phyloP scores from a whole-genome alignment of 2,329 filamentous ascomycete genomes.

The Colletotrichum chlorophyti region DNA sequence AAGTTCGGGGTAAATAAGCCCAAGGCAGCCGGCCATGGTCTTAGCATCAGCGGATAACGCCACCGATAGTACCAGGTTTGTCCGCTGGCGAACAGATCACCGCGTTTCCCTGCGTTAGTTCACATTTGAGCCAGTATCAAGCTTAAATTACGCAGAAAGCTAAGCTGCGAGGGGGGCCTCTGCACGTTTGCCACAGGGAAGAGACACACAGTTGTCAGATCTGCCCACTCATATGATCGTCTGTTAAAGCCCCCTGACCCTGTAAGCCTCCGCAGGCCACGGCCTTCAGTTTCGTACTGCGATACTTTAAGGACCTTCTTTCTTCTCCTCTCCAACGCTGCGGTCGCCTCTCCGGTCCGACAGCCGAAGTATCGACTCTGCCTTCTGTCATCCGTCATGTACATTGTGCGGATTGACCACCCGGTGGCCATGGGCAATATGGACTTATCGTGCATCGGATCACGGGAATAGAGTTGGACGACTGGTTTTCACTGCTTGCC shows the following conservation, averaged over 20 bases:
- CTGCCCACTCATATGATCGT: not conserved
- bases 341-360: no score
- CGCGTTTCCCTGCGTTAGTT: not conserved
- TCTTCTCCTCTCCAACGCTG: not conserved
- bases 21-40: no score
- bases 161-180: not conserved
- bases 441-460: no score
- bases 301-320: not conserved
- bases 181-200: not conserved
- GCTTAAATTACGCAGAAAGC: constrained; percentile 6
- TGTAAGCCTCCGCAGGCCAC: not conserved
- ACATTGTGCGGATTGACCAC: no score
- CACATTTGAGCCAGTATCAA: not conserved
- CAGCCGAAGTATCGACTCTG: no score
- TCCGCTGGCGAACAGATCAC: not conserved
- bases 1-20: no score
- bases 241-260: not conserved
- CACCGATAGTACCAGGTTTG: no score
- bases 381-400: no score
- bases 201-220: not conserved
- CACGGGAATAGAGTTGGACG: no score
- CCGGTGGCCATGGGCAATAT: no score
- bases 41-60: no score
- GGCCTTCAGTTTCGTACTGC: not conserved
- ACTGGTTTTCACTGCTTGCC: no score